Evolutionary conservation across 2,329 filamentous ascomycete species (phyloP), one percentile per base, ranked within the genome.

Genomic region (Phoma sp.): DNA sequence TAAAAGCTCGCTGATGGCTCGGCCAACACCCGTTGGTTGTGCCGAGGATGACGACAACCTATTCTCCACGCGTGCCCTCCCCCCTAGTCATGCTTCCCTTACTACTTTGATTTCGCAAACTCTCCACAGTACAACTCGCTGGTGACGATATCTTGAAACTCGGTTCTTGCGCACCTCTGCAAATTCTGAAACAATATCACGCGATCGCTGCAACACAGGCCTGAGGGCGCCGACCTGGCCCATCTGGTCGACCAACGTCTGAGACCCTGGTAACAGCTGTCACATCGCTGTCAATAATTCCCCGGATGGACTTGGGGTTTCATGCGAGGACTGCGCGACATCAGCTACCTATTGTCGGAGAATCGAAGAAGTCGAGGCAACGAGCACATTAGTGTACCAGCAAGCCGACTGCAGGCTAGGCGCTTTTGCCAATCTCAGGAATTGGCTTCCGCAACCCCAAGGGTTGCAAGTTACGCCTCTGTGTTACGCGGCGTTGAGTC

Each of bases 1-100:
- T 17, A 15, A 29, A 31, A 24, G 1, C 31, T 51, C 46, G 52
- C 52, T 50, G 52, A 51, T 55, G 41, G 37, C 38, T 55, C 52
- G 52, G 52, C 21, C 35, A 22, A 10, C 24, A 33, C 41, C 52
- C 39, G 40, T 27, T 50, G 45, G 41, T 45, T 40, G 40, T 46
- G 46, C 52, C 52, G 52, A 55, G 46, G 52, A 51, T 55, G 52
- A 46, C 41, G 52, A 40, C 22, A 38, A 22, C 21, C 17, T 17
- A 21, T 12, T 24, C 19, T 45, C 5, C 27, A 4, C 27, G 27
- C n/a, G 12, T 33, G 33, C 32, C 21, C 32, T 19, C 6, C n/a
- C 33, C 6, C n/a, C 33, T 51, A 37, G 47, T 49, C 45, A 36
- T 41, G 46, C 41, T 32, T 33, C 37, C 46, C 19, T 7, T 25